These are phyloP conservation scores for Mucor circinelloides DNA, from an alignment of 371 early-diverging fungal genomes.

Conservation along the genomic window DNA sequence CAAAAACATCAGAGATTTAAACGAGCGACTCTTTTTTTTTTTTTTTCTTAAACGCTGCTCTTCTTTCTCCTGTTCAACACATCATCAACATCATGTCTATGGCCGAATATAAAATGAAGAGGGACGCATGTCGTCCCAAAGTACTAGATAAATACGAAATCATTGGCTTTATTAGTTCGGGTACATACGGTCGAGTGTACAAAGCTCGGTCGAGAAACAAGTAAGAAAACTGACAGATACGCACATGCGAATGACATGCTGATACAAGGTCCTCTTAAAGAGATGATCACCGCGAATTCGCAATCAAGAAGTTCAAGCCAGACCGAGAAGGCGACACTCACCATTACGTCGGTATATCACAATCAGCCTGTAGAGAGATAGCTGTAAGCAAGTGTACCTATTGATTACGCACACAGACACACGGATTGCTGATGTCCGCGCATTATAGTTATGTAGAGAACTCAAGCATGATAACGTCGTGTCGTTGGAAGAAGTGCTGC, in stretches of 20 bases:
- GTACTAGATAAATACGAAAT: conserved; percentile 82
- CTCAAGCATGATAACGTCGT: conserved; percentile 87
- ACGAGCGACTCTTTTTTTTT: not conserved
- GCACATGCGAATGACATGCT: not conserved
- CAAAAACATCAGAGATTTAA: not conserved
- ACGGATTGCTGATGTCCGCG: not conserved
- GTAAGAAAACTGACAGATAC: conserved; percentile 26
- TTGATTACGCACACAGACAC: not conserved
- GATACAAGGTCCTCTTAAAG: conserved; percentile 24
- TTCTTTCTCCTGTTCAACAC: not conserved
- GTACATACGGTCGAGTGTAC: conserved; percentile 94
- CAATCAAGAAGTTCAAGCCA: conserved; percentile 95
- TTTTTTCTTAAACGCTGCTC: no score
- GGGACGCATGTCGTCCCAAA: conserved; percentile 65
- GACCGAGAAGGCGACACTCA: conserved; percentile 89
- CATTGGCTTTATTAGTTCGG: conserved; percentile 89
- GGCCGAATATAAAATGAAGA: conserved; percentile 60
- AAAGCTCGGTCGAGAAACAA: conserved; percentile 79
- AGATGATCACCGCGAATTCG: conserved; percentile 67
- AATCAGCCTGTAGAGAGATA: conserved; percentile 94
- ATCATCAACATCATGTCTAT: conserved; percentile 36
- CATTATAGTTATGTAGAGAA: conserved; percentile 77
- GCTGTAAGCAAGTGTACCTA: conserved; percentile 48
- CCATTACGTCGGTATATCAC: conserved; percentile 85
- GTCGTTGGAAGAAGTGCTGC: conserved; percentile 79